Evolutionary conservation across 768 basidiomycete species (phyloP).

Genomic region (Amanita rimosa): DNA sequence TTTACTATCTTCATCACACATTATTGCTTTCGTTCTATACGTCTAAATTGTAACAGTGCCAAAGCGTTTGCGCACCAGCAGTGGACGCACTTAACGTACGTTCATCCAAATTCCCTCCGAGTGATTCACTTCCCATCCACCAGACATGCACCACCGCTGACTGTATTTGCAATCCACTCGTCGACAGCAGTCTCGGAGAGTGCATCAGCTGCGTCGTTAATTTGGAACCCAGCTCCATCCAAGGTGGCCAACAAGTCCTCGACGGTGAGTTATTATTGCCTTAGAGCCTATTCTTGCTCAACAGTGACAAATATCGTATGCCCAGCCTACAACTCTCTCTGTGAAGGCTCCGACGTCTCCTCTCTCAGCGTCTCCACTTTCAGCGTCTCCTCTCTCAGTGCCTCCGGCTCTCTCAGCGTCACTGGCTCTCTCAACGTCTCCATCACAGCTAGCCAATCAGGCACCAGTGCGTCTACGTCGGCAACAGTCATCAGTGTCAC

Average conservation of each 20-base stretch:
- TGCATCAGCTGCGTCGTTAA: slow-evolving; percentile 1
- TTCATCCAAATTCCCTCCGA: too few species aligned
- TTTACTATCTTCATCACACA: too few species aligned
- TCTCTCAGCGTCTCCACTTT: too few species aligned
- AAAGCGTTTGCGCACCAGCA: neutral
- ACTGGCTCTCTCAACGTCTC: too few species aligned
- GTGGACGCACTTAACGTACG: slow-evolving; percentile 1
- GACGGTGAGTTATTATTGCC: neutral
- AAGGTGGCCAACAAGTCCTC: neutral
- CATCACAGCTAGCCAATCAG: too few species aligned
- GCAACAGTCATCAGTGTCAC: too few species aligned
- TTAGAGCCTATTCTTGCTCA: too few species aligned
- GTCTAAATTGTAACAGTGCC: neutral
- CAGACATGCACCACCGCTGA: neutral
- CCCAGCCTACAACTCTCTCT: neutral
- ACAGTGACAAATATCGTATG: neutral
- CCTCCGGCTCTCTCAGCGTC: too few species aligned
- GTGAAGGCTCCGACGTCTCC: neutral
- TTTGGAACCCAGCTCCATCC: neutral
- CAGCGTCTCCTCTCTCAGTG: neutral
- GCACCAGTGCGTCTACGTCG: too few species aligned
- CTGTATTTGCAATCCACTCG: slow-evolving; percentile 1
- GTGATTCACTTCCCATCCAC: neutral
- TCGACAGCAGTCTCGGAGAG: neutral
- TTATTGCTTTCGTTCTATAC: neutral